Conservation (phyloP, 345 rosid species). For the Punica granatum region DNA sequence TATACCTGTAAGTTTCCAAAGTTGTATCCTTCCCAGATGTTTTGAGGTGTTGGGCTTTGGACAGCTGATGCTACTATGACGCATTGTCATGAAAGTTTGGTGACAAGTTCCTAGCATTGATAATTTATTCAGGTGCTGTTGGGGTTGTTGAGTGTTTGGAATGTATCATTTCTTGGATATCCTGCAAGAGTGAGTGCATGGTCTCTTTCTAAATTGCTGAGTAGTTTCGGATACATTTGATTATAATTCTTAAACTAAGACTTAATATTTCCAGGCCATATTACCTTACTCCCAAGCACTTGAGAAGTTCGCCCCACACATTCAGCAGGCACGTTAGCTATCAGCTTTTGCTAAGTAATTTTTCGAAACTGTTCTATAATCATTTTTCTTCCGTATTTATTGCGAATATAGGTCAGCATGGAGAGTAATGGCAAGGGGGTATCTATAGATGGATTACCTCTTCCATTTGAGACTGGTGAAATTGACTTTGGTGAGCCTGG, state of each 20-base stretch:
- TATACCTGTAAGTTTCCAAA: slow-evolving; percentile 60
- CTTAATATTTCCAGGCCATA: slow-evolving; percentile 59
- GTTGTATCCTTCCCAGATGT: neutral
- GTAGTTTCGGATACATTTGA: slow-evolving; percentile 3
- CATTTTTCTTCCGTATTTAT: slow-evolving; percentile 2
- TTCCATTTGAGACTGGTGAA: slow-evolving; percentile 88
- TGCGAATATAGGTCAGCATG: slow-evolving; percentile 73
- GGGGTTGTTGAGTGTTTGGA: slow-evolving; percentile 89
- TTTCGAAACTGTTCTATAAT: neutral
- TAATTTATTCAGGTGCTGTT: slow-evolving; percentile 58
- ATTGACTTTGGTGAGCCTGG: slow-evolving; percentile 99
- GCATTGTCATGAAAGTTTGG: neutral
- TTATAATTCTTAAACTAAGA: slow-evolving; percentile 8
- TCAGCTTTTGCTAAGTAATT: neutral
- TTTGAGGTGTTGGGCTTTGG: neutral
- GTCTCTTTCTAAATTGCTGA: slow-evolving; percentile 8
- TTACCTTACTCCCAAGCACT: slow-evolving; percentile 92
- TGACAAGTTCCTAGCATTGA: neutral
- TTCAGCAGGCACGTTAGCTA: slow-evolving; percentile 65
- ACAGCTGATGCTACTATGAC: neutral
- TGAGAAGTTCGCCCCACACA: slow-evolving; percentile 94
- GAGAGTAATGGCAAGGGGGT: slow-evolving; percentile 99
- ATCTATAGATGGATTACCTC: slow-evolving; percentile 80
- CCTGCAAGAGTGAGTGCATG: slow-evolving; percentile 69
- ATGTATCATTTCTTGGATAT: slow-evolving; percentile 86